Conservation (phyloP, 345 rosid genomes). For the Dipteronia dyeriana region DNA sequence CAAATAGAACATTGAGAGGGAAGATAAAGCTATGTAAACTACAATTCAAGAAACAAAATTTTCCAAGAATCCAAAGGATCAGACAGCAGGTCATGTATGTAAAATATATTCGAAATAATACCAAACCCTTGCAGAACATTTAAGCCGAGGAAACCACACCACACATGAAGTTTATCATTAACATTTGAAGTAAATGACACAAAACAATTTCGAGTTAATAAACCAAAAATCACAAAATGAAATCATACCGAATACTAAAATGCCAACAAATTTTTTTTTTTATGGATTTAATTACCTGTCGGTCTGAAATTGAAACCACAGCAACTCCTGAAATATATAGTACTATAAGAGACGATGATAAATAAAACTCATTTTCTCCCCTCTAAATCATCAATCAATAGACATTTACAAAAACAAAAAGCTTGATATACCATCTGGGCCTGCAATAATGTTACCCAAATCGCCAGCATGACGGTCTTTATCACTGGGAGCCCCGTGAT, state of each 20-base stretch:
- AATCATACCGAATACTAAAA: neutral
- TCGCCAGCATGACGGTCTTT: slow-evolving; percentile 91
- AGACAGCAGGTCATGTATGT: neutral
- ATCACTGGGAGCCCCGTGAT: slow-evolving; percentile 79
- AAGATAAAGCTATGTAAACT: neutral
- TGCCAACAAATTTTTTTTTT: neutral
- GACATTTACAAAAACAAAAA: slow-evolving; percentile 6
- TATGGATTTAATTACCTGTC: slow-evolving; percentile 42
- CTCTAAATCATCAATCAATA: neutral
- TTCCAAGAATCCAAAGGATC: neutral
- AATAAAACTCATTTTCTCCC: neutral
- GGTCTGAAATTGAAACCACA: slow-evolving; percentile 67
- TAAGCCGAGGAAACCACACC: neutral
- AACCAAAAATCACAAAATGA: neutral
- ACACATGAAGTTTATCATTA: neutral
- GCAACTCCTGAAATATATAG: slow-evolving; percentile 70
- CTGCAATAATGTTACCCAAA: slow-evolving; percentile 84
- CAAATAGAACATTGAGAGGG: slow-evolving; percentile 25
- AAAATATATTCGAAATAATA: neutral
- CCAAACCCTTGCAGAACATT: neutral
- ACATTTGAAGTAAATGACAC: neutral
- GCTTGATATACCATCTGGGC: slow-evolving; percentile 60
- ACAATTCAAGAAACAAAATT: neutral
- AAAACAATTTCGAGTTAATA: neutral
- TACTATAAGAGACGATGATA: neutral